Evolutionary conservation across 345 rosid species (phyloP), one percentile per base, ranked within the genome.

Genomic region (Arabidopsis thaliana): DNA sequence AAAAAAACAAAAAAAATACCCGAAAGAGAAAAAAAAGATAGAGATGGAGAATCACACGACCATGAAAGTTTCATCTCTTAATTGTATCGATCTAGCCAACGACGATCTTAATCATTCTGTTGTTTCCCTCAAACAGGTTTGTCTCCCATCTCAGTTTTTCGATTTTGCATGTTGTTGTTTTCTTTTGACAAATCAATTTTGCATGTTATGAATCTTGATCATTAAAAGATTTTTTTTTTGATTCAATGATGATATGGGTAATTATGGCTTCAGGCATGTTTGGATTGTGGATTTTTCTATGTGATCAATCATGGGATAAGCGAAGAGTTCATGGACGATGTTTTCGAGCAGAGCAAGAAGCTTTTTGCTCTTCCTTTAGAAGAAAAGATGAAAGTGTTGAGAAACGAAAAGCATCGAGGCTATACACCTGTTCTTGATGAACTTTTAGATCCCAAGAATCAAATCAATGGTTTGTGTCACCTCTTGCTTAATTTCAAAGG

Each of bases 241-340:
- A 61, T 61, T 61, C 1, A 20, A 14, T 61, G 36, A 61, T 59
- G 36, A 61, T 59, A 6, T 60, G 30, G 46, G 14, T 12, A 59
- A 37, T 60, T 38, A 0, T 38, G 34, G 22, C 3, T 50, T 49
- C 61, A 89, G 97, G 88, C 96, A 51, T 91, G 97, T 75, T 75
- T 89, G 79, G 96, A 89, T 79, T 66, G 83, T 61, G 97, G 96
- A 34, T 91, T 89, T 75, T 91, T 91, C 83, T 91, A 91, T 74
- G 88, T 91, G 57, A 76, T 82, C 8, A 91, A 91, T 71, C 97
- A 92, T 67, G 93, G 96, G 50, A 85, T 92, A 42, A 85, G 85
- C 74, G 62, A 75, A 50, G 86, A 89, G 73, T 89, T 89, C 65
- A 85, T 87, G 92, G 84, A 79, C 11, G 83, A 85, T 81, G 93